These are phyloP conservation scores for Talaromyces piceae DNA, from an alignment of 2,329 filamentous ascomycete genomes.

Conservation along the genomic window DNA sequence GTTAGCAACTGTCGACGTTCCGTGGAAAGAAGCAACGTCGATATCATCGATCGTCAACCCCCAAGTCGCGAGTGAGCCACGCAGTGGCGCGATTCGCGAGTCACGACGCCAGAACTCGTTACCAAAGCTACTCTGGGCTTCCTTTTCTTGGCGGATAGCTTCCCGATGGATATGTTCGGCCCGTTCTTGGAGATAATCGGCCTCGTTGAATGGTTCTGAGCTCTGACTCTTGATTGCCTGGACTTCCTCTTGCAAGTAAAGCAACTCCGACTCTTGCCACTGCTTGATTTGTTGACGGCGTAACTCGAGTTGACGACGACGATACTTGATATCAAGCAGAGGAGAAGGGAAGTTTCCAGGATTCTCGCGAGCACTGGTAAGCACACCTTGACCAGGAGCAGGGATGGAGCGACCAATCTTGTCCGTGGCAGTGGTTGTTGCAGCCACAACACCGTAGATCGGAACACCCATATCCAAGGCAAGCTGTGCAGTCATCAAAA, in stretches of 20 bases:
- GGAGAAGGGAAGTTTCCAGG: slow-evolving; percentile 90
- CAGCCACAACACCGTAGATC: slow-evolving; percentile 87
- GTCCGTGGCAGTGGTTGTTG: slow-evolving; percentile 94
- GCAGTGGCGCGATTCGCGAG: slow-evolving; percentile 83
- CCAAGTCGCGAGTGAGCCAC: slow-evolving; percentile 94
- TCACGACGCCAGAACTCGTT: slow-evolving; percentile 99
- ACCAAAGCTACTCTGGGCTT: slow-evolving; percentile 83
- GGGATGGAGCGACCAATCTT: slow-evolving; percentile 98
- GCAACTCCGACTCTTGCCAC: slow-evolving; percentile 91
- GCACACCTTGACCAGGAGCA: slow-evolving; percentile 90
- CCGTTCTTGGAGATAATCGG: slow-evolving; percentile 79
- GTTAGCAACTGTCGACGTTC: slow-evolving; percentile 95
- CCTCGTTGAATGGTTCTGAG: slow-evolving; percentile 63
- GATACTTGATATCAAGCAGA: slow-evolving; percentile 94
- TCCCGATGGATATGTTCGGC: slow-evolving; percentile 80
- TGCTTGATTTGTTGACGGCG: slow-evolving; percentile 90
- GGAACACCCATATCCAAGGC: slow-evolving; percentile 98
- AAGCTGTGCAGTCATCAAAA: slow-evolving; percentile 96
- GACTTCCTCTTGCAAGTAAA: slow-evolving; percentile 88
- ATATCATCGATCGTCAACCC: slow-evolving; percentile 96
- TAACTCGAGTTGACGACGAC: slow-evolving; percentile 86
- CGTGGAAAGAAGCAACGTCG: slow-evolving; percentile 94
- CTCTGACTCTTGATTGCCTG: slow-evolving; percentile 80
- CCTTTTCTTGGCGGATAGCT: slow-evolving; percentile 82
- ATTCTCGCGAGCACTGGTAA: slow-evolving; percentile 89